Percentiles rank a stretch among this genome's conserved stretches.
Evolutionary conservation across 441 rosid species (phyloP).

Genomic region (Gossypium schwendimanii): DNA sequence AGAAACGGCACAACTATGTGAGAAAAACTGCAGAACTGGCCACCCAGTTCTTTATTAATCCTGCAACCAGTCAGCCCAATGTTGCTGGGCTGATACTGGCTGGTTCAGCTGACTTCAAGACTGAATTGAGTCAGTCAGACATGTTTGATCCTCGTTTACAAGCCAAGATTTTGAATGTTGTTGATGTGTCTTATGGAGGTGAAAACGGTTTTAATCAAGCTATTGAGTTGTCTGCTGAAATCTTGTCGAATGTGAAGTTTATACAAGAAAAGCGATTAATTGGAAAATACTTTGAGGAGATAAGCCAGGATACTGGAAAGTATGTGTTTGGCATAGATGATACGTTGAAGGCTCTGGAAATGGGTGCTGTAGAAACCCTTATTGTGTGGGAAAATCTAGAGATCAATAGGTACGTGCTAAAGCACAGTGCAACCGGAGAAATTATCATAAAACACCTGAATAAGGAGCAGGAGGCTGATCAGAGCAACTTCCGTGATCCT

Average conservation of each 20-base stretch:
- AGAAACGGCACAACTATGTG: conserved; percentile 78
- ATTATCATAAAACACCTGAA: conserved; percentile 42
- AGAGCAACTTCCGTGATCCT: conserved; percentile 47
- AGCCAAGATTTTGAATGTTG: conserved; percentile 73
- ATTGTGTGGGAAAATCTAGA: conserved; percentile 85
- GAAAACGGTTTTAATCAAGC: conserved; percentile 82
- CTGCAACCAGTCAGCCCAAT: conserved; percentile 82
- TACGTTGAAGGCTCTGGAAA: conserved; percentile 63
- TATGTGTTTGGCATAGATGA: conserved; percentile 48
- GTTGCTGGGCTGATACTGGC: conserved; percentile 73
- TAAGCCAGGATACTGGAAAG: conserved; percentile 57
- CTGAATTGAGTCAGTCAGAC: conserved; percentile 79
- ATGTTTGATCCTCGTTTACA: conserved; percentile 85
- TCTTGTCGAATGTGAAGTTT: conserved; percentile 69
- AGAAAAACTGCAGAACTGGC: conserved; percentile 87
- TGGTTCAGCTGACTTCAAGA: conserved; percentile 86
- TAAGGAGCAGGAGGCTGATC: conserved; percentile 50
- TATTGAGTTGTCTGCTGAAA: conserved; percentile 74
- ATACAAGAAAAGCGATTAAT: conserved; percentile 72
- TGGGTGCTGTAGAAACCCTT: conserved; percentile 78
- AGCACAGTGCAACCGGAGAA: conserved; percentile 40
- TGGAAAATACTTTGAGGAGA: conserved; percentile 81
- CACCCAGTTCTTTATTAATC: conserved; percentile 72
- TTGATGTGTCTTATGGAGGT: conserved; percentile 81
- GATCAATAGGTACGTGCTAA: conserved; percentile 41